Base-by-base conservation (phyloP, 139 green algal genomes). In the Haematococcus sp. region DNA sequence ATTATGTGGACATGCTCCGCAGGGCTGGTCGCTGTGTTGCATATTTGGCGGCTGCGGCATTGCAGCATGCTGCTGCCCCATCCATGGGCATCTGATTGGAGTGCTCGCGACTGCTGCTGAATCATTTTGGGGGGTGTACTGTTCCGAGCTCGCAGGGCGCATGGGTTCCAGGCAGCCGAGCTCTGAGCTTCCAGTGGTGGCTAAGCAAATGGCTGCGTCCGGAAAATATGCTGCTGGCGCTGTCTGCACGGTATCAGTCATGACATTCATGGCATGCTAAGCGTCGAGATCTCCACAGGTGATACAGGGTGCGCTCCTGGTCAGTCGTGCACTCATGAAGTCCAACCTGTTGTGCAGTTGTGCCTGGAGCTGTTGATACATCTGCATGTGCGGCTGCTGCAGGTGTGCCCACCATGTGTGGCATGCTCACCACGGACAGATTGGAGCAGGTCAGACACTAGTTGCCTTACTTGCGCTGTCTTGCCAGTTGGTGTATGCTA, bases 111-210 rank as follows among this genome's bases (percentile, higher is more conserved):
- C n/a, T n/a, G n/a, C n/a, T n/a, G n/a, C n/a, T n/a, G n/a, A n/a
- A n/a, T n/a, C n/a, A n/a, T n/a, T n/a, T n/a, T n/a, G n/a, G n/a
- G n/a, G n/a, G n/a, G n/a, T n/a, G n/a, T n/a, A n/a, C n/a, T n/a
- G n/a, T n/a, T n/a, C n/a, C n/a, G n/a, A n/a, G n/a, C n/a, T n/a
- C 32, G 56, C 82, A 97, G 92, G 89, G 97, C 3, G 88, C 78
- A 22, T 98, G 92, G 91, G 95, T 99, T 15, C 95, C 95, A 28
- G 95, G 95, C 33, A 91, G 81, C n/a, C n/a, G n/a, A n/a, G n/a
- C 83, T 99, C 98, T 86, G 95, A 99, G 86, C 77, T 98, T 15
- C 94, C 95, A 3, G 75, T 98, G 3, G 87, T 98, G 33, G 93
- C 93, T 44, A 94, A 97, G 73, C 75, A 75, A 23, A 94, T 98